A percentile compares a stretch with the other conserved stretches of the same genome.
These are phyloP conservation scores for Nitzschia sp. DNA, from an alignment of 108 stramenopile genomes.

Conservation along the genomic window DNA sequence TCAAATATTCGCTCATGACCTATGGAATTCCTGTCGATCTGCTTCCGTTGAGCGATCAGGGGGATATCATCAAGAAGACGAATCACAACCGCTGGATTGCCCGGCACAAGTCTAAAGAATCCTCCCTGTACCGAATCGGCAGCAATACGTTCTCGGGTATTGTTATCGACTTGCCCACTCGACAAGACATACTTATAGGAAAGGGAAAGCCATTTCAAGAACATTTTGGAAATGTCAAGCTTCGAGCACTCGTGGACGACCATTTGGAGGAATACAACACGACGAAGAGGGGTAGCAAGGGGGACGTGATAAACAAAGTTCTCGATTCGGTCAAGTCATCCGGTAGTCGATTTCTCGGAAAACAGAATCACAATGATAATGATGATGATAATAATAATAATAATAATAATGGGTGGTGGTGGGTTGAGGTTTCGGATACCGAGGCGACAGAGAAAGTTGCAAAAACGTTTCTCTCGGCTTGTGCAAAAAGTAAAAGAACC, in stretches of 20 bases:
- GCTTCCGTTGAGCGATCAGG: constrained; percentile 4
- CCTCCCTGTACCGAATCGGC: background rate
- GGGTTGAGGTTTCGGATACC: background rate
- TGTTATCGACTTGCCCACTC: constrained; percentile 1
- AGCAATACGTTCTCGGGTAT: background rate
- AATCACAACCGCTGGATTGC: background rate
- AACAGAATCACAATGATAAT: background rate
- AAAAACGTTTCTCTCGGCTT: background rate
- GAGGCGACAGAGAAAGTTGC: background rate
- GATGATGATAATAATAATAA: too few species aligned
- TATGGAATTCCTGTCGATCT: constrained; percentile 23
- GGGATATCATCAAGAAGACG: background rate
- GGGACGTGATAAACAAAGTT: background rate
- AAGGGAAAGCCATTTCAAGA: constrained; percentile 13
- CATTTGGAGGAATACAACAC: background rate
- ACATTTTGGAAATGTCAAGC: constrained; percentile 4
- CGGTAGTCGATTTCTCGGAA: background rate
- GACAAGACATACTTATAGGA: constrained; percentile 6
- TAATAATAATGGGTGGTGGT: too few species aligned
- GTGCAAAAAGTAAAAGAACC: too few species aligned
- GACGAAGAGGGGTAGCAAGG: background rate
- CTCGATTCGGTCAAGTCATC: background rate
- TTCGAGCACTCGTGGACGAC: constrained; percentile 7
- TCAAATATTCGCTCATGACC: constrained; percentile 14
- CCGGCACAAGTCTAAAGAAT: background rate